Conservation (phyloP, 176 grass and related monocot genomes). For the Zizania latifolia region DNA sequence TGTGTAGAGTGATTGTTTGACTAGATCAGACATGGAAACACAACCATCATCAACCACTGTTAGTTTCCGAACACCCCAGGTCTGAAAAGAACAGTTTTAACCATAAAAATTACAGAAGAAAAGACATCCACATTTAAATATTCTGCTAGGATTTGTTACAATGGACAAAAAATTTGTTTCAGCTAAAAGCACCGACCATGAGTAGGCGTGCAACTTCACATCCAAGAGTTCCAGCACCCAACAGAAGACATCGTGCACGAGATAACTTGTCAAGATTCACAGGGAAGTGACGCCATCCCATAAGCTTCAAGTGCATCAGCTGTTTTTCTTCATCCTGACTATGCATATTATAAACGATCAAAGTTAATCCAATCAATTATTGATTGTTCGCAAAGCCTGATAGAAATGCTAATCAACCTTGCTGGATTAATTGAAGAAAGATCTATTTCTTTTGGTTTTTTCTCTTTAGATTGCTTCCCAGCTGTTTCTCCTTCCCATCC, state of each 20-base stretch:
- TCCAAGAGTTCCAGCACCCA: constrained; percentile 85
- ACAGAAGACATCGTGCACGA: constrained; percentile 48
- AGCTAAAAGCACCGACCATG: constrained; percentile 49
- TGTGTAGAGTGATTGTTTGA: constrained; percentile 82
- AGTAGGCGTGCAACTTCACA: constrained; percentile 94
- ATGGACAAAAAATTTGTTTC: neutral
- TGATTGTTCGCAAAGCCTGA: neutral
- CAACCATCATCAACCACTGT: constrained; percentile 59
- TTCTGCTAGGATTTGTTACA: constrained; percentile 5
- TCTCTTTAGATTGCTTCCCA: constrained; percentile 32
- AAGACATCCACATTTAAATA: neutral
- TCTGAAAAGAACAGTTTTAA: constrained; percentile 41
- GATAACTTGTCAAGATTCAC: constrained; percentile 64
- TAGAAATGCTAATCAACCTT: constrained; percentile 36
- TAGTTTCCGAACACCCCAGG: constrained; percentile 87
- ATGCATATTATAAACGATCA: constrained; percentile 20
- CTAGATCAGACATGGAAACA: constrained; percentile 69
- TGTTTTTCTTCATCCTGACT: constrained; percentile 66
- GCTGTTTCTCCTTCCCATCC: constrained; percentile 66
- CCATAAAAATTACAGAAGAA: constrained; percentile 10
- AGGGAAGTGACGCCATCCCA: constrained; percentile 94
- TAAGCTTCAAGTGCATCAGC: constrained; percentile 91
- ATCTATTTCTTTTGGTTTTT: constrained; percentile 36
- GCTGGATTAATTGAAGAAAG: constrained; percentile 65
- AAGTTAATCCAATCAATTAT: constrained; percentile 9